Evolutionary conservation across 2,329 filamentous ascomycete genomes (phyloP).

Genomic region (Mariannaea elegans): DNA sequence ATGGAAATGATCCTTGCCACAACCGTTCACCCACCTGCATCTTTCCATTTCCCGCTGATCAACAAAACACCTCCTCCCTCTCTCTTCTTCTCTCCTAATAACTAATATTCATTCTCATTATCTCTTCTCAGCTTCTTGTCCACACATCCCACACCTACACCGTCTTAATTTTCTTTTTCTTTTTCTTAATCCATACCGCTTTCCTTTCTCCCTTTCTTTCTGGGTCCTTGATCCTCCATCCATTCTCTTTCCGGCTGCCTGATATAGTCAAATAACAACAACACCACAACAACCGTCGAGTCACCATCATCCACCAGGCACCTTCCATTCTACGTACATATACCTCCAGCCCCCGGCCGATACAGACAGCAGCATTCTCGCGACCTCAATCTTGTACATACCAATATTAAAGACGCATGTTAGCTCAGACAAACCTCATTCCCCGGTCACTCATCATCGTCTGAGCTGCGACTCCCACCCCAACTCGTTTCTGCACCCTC

Average conservation of each 20-base stretch:
- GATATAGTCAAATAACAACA: slow-evolving; percentile 18
- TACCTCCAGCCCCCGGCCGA: neutral
- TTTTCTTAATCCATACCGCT: neutral
- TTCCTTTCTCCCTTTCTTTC: neutral
- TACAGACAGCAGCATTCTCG: neutral
- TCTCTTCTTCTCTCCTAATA: neutral
- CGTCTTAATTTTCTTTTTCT: slow-evolving; percentile 1
- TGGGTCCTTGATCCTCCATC: neutral
- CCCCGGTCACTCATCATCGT: slow-evolving; percentile 7
- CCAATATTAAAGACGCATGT: slow-evolving; percentile 2
- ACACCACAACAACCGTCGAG: slow-evolving; percentile 7
- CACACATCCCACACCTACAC: too few species aligned
- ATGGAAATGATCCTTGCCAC: neutral
- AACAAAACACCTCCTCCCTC: slow-evolving; percentile 16
- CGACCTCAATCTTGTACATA: neutral
- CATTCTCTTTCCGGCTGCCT: slow-evolving; percentile 1
- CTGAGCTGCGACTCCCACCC: slow-evolving; percentile 4
- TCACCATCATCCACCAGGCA: neutral
- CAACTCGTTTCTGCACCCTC: neutral
- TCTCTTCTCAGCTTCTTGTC: too few species aligned
- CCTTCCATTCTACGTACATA: neutral
- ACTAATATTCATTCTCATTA: too few species aligned
- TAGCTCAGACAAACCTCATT: neutral
- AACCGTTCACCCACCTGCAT: slow-evolving; percentile 1
- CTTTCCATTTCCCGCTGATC: neutral